Base-by-base conservation (phyloP, 2,329 filamentous ascomycete species). In the Onygenales sp. region DNA sequence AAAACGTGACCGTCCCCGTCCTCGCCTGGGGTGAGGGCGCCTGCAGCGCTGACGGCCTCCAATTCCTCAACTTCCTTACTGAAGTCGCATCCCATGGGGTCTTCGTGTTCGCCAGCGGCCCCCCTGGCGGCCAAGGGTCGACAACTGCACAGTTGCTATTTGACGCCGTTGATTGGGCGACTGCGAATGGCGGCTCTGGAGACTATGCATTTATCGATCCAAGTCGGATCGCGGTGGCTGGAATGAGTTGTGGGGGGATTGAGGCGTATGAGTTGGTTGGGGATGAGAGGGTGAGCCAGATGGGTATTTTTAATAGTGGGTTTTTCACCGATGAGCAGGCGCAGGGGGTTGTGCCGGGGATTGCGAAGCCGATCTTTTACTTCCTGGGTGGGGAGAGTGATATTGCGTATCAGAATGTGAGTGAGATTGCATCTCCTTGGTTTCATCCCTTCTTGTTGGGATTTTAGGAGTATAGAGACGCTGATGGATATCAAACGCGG, bases 261-360 rank as follows among this genome's bases (percentile, higher is more conserved):
- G 59, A 64, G 42, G 62, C 62, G 34, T 59, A 56, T 13, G 62
- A 60, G 61, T 61, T 61, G 3, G 61, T 59, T 21, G 62, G 63
- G 39, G 55, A 61, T n/a, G 61, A 63, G 36, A 54, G 58, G 17
- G 61, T 64, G 61, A 62, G 58, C 6, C 60, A 59, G 46, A 61
- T 64, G 51, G 62, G 62, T 5, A 53, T 50, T 39, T 50, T 50
- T 33, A 50, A 50, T 32, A 50, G 48, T 42, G 48, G 48, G 36
- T 39, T 39, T 6, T n/a, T 39, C 13, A n/a, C 9, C 13, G 36
- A 39, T 9, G 36, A n/a, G 9, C 4, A 39, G 36, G 36, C 36
- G 36, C 36, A 39, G 13, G 13, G 36, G 9, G 36, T 39, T 39
- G 36, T 39, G 36, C 36, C 36, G 13, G 6, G 3, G 13, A 39